A percentile compares a stretch with the other conserved stretches of the same genome.
Conservation (phyloP, 306 rosid species). For the Lagenaria siceraria region DNA sequence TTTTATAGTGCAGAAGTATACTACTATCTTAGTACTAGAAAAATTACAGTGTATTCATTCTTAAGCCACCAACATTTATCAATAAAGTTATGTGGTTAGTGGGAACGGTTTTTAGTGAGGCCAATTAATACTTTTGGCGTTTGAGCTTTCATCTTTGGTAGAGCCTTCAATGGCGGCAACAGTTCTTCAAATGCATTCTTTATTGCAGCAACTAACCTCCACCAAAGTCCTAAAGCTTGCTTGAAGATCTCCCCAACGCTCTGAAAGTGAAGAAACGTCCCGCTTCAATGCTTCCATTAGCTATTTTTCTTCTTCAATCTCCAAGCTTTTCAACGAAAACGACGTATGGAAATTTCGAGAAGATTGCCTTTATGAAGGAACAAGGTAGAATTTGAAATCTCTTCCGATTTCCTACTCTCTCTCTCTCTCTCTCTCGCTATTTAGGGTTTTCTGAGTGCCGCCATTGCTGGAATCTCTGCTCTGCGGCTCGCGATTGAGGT, state of each 20-base stretch:
- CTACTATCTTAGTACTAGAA: no score
- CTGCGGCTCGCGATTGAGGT: background rate
- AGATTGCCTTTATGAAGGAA: background rate
- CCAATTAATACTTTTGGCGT: background rate
- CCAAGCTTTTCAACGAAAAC: background rate
- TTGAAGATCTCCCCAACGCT: background rate
- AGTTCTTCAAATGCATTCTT: background rate
- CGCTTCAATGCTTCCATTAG: background rate
- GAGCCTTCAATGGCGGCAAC: background rate
- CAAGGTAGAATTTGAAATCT: background rate
- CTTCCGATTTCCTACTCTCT: background rate
- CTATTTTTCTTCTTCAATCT: background rate
- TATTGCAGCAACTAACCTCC: background rate
- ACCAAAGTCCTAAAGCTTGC: background rate
- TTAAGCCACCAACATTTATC: background rate
- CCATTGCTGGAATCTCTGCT: constrained; percentile 1
- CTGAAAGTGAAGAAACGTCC: background rate
- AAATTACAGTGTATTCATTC: no score
- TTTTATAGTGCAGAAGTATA: no score
- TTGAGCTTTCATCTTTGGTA: background rate
- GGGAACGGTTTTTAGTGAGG: background rate
- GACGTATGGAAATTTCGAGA: background rate
- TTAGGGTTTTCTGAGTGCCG: background rate
- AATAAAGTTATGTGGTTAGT: background rate
- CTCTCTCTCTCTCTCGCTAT: background rate